Percentiles rank a stretch among this genome's conserved stretches.
These are phyloP conservation scores for Trichosporon coremiiforme DNA, from an alignment of 1,284 basidiomycete species.

Conservation along the genomic window DNA sequence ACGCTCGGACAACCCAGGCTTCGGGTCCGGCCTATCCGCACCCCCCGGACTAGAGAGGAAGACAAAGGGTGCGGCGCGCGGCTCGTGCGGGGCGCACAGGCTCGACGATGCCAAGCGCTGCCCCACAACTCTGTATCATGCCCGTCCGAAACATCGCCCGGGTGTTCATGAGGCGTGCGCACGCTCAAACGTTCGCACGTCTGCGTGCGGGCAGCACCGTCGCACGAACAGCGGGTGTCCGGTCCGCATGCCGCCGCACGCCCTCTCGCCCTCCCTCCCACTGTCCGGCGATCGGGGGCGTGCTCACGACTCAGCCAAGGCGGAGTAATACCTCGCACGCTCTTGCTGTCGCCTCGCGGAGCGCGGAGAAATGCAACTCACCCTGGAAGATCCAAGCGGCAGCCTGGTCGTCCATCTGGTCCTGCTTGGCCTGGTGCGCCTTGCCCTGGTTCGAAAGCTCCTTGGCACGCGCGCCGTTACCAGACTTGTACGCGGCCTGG, in stretches of 20 bases:
- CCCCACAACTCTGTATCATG: not conserved
- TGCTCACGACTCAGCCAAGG: not conserved
- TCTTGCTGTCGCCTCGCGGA: too few species aligned
- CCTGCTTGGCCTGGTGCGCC: conserved; percentile 76
- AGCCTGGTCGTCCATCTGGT: conserved; percentile 78
- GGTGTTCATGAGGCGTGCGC: not conserved
- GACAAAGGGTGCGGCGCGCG: not conserved
- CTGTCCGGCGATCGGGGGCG: not conserved
- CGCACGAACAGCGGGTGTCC: not conserved
- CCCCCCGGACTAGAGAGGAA: not conserved
- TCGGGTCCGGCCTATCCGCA: not conserved
- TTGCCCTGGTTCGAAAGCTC: conserved; percentile 81
- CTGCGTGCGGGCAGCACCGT: not conserved
- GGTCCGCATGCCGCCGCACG: not conserved
- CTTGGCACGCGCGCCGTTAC: conserved; percentile 80
- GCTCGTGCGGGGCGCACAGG: conserved; percentile 2
- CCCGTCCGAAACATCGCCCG: conserved; percentile 6
- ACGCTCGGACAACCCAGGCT: not conserved
- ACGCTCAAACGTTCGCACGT: too few species aligned
- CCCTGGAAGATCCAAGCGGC: conserved; percentile 85
- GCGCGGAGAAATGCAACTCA: conserved; percentile 50
- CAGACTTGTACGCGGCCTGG: conserved; percentile 56
- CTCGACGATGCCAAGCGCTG: not conserved
- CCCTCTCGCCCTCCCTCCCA: conserved; percentile 1
- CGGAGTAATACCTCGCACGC: not conserved